These are phyloP conservation scores for Dictyostelium discoideum DNA, from an alignment of 78 protist genomes.

Conservation along the genomic window DNA sequence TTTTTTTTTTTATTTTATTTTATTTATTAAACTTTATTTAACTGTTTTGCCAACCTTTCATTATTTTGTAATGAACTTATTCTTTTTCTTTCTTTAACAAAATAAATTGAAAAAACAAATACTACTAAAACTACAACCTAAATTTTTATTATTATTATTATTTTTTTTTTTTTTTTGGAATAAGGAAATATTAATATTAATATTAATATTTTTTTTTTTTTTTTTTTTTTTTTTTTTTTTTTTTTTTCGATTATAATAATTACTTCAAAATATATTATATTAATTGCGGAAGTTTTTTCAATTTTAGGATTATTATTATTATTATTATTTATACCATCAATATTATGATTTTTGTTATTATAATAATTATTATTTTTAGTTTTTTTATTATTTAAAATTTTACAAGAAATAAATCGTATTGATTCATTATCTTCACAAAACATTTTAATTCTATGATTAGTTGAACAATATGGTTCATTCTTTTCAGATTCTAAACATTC, in stretches of 20 bases:
- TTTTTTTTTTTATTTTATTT: too few species aligned
- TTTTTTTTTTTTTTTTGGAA: not conserved
- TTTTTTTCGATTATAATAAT: not conserved
- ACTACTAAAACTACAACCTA: not conserved
- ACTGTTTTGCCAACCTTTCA: constrained; percentile 2
- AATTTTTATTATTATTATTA: too few species aligned
- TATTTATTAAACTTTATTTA: not conserved
- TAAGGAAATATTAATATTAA: too few species aligned
- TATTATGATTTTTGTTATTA: not conserved
- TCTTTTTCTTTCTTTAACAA: constrained; percentile 21
- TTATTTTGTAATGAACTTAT: not conserved
- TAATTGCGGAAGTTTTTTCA: not conserved
- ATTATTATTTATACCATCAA: not conserved
- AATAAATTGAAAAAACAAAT: constrained; percentile 13
- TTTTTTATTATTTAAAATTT: not conserved
- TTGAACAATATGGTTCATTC: not conserved
- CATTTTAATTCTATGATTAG: not conserved
- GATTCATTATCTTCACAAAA: not conserved
- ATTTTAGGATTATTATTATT: not conserved
- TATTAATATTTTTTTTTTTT: too few species aligned
- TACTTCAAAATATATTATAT: constrained; percentile 13
- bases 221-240: too few species aligned
- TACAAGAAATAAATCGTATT: not conserved
- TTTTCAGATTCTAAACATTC: not conserved
- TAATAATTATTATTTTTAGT: not conserved